phyloP scores from a whole-genome alignment of 2,329 filamentous ascomycete species.

The Phialemoniopsis sp. region DNA sequence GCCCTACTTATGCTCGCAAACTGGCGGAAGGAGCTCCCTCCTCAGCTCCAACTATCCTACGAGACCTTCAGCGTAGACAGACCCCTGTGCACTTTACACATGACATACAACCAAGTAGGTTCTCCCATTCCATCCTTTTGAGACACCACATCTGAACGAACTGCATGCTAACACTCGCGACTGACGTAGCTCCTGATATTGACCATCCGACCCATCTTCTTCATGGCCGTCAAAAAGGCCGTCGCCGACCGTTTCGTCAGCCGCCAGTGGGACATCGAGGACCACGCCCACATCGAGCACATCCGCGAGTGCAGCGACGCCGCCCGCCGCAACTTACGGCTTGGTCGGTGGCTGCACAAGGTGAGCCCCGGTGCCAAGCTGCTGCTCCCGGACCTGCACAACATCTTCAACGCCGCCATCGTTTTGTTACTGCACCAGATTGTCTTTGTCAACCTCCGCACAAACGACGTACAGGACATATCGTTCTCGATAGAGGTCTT shows the following conservation, averaged over 20 bases:
- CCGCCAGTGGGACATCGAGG: slow-evolving; percentile 18
- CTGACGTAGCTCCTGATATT: slow-evolving; percentile 41
- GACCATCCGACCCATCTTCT: slow-evolving; percentile 41
- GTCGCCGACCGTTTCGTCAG: slow-evolving; percentile 34
- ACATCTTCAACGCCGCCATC: slow-evolving; percentile 45
- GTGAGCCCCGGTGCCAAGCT: slow-evolving; percentile 32
- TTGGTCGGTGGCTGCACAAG: slow-evolving; percentile 33
- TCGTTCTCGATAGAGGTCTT: slow-evolving; percentile 36
- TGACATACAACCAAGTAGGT: slow-evolving; percentile 39
- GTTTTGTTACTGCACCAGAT: slow-evolving; percentile 42
- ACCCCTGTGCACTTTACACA: slow-evolving; percentile 39
- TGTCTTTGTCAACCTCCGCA: slow-evolving; percentile 25
- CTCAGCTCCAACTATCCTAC: slow-evolving; percentile 28
- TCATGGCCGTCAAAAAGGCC: slow-evolving; percentile 40
- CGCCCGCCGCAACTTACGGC: slow-evolving; percentile 38
- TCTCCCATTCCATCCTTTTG: not conserved
- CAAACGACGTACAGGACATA: slow-evolving; percentile 24
- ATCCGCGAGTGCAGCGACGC: slow-evolving; percentile 35
- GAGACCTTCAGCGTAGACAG: slow-evolving; percentile 32
- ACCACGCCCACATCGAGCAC: slow-evolving; percentile 18
- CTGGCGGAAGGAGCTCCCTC: slow-evolving; percentile 34
- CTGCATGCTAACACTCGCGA: slow-evolving; percentile 1
- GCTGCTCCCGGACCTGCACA: slow-evolving; percentile 39
- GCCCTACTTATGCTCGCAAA: slow-evolving; percentile 34
- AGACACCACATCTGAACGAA: slow-evolving; percentile 2